Percentiles rank a stretch among this genome's conserved stretches.
Evolutionary conservation across 805 yeast genomes (phyloP).

Genomic region (Cyberlindnera bimundalis): DNA sequence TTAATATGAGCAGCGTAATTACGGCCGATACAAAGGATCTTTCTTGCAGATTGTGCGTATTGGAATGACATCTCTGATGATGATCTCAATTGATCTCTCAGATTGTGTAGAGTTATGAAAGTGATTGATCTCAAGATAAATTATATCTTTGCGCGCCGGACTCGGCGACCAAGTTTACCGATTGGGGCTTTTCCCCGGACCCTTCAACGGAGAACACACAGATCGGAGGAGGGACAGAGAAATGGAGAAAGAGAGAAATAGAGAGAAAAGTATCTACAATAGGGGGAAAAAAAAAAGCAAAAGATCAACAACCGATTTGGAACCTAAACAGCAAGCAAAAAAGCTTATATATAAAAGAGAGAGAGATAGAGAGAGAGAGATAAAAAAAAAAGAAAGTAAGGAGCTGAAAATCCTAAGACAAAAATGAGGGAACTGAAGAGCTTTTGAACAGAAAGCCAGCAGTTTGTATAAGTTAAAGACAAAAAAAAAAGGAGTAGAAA

Average conservation of each 20-base stretch:
- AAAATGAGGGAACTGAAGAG: slow-evolving; percentile 1
- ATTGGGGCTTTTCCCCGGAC: not conserved
- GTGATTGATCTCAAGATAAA: too few relatives aligned
- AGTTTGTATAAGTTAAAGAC: not conserved
- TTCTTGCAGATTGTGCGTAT: slow-evolving; percentile 62
- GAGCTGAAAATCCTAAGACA: slow-evolving; percentile 3
- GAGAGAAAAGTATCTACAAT: not conserved
- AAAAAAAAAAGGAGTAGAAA: not conserved
- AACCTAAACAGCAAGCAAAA: slow-evolving; percentile 10
- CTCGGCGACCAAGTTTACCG: slow-evolving; percentile 1
- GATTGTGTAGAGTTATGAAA: too few relatives aligned
- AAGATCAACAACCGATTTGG: slow-evolving; percentile 9
- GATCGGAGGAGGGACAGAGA: not conserved
- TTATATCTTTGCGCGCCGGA: not conserved
- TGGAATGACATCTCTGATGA: slow-evolving; percentile 25
- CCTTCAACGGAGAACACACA: not conserved
- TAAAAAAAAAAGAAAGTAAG: not conserved
- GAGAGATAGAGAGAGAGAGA: not conserved
- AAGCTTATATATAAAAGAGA: slow-evolving; percentile 4
- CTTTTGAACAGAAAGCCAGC: slow-evolving; percentile 3
- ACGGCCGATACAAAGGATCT: slow-evolving; percentile 92
- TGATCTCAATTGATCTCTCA: too few relatives aligned
- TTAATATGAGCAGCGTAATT: slow-evolving; percentile 95
- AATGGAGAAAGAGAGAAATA: not conserved
- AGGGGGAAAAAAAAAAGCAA: not conserved